phyloP scores from a whole-genome alignment of 2,329 filamentous ascomycete species.

The Arthroderma uncinatum region DNA sequence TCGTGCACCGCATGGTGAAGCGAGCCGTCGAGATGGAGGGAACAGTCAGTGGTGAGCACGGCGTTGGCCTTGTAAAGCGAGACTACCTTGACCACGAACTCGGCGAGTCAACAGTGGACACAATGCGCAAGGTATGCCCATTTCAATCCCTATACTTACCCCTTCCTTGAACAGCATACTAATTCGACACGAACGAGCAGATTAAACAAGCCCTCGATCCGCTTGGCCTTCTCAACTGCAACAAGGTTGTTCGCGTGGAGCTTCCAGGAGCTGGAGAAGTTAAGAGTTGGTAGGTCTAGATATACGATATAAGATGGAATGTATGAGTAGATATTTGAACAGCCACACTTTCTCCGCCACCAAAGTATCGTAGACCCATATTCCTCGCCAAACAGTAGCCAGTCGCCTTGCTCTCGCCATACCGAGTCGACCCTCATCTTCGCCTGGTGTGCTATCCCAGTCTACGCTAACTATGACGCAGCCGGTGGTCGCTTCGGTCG shows the following conservation, averaged over 20 bases:
- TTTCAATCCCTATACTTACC: neutral
- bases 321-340: neutral
- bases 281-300: constrained; percentile 32
- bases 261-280: constrained; percentile 40
- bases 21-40: constrained; percentile 59
- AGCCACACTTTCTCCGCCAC: no score
- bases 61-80: constrained; percentile 58
- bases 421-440: no score
- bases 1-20: constrained; percentile 60
- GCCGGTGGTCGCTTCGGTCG: no score
- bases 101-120: constrained; percentile 48
- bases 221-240: constrained; percentile 53
- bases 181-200: constrained; percentile 25
- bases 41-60: constrained; percentile 62
- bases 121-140: constrained; percentile 50
- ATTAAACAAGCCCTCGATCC: constrained; percentile 56
- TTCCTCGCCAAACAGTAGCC: no score
- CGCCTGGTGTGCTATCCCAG: no score
- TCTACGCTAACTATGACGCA: no score
- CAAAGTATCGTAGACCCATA: neutral
- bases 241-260: constrained; percentile 52
- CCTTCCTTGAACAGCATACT: constrained; percentile 9
- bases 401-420: no score
- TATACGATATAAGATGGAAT: neutral
- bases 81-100: constrained; percentile 54